These are phyloP conservation scores for Moesziomyces parantarcticus DNA, from an alignment of 1,284 basidiomycete genomes.

Conservation along the genomic window DNA sequence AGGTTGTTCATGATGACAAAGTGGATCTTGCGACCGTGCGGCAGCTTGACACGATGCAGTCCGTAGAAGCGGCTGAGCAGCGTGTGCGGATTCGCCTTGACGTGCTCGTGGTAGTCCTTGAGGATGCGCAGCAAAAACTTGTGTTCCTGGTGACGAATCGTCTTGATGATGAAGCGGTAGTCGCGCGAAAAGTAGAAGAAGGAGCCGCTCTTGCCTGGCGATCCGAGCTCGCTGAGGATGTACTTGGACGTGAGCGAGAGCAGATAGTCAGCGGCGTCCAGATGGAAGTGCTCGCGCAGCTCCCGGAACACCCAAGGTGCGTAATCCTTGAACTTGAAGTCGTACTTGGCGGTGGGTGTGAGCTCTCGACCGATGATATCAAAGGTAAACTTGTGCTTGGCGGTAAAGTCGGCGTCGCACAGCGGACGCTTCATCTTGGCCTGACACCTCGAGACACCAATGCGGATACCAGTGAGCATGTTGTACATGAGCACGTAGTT, in stretches of 20 bases:
- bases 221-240: slow-evolving; percentile 97
- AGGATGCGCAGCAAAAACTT: slow-evolving; percentile 89
- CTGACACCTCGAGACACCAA: slow-evolving; percentile 93
- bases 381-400: slow-evolving; percentile 94
- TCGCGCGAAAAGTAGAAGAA: slow-evolving; percentile 99
- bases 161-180: slow-evolving; percentile 99
- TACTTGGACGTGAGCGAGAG: slow-evolving; percentile 96
- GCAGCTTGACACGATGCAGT: slow-evolving; percentile 94
- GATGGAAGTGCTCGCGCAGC: slow-evolving; percentile 90
- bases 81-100: slow-evolving; percentile 91
- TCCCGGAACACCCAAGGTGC: slow-evolving; percentile 97
- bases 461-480: slow-evolving; percentile 98
- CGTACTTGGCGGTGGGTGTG: slow-evolving; percentile 93
- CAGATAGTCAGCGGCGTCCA: slow-evolving; percentile 97
- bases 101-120: slow-evolving; percentile 85
- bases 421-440: slow-evolving; percentile 89
- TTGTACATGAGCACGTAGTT: slow-evolving; percentile 99
- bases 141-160: slow-evolving; percentile 93
- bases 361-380: slow-evolving; percentile 97
- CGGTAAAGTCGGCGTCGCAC: slow-evolving; percentile 85
- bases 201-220: slow-evolving; percentile 95
- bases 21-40: slow-evolving; percentile 92
- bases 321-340: slow-evolving; percentile 99
- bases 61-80: slow-evolving; percentile 94
- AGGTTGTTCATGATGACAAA: slow-evolving; percentile 99